Base-by-base conservation (phyloP, 495 filamentous ascomycete species). In the Pyronema domesticum region DNA sequence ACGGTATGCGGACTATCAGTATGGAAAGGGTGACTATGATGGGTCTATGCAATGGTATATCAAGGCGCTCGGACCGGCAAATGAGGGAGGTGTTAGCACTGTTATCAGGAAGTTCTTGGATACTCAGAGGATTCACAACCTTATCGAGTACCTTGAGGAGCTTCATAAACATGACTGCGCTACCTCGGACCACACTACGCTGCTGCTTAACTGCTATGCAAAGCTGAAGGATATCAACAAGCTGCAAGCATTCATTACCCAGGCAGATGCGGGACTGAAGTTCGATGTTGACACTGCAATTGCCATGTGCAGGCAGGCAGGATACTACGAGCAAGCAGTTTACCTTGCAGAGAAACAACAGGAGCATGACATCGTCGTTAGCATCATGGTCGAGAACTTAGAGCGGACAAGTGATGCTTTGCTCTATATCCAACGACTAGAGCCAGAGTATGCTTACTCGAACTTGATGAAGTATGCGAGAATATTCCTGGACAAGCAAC, bases 11-110 rank as follows among this genome's bases (percentile, higher is more conserved):
- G 93, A 98, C 65, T 89, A 85, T 57, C 69, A 95, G n/a, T 95
- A 98, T 61, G 86, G 91, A 62, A 91, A 87, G 61, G 83, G 81
- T 3, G 87, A 94, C 63, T 96, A 88, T 64, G 89, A 98, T 64
- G 88, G 83, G 15, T 94, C 91, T 9, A 98, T 98, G 93, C 85
- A 93, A 65, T 91, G 95, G 67, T 98, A 96, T 65, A 79, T 98
- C 58, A 83, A 86, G 63, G 89, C 93, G 0, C 94, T 98, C 57
- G 89, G 94, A 58, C 58, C 57, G 51, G 51, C 63, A 55, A 64
- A 64, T 17, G 63, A 65, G 37, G 59, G 63, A 53, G 63, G 63
- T 15, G 57, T 66, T 15, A 66, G 63, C 50, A 65, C 56, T 18
- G 63, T 66, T 11, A 66, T 66, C 37, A 56, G 63, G 2, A 66